Evolutionary conservation across 805 yeast species (phyloP).

Genomic region (Yueomyces sp.): DNA sequence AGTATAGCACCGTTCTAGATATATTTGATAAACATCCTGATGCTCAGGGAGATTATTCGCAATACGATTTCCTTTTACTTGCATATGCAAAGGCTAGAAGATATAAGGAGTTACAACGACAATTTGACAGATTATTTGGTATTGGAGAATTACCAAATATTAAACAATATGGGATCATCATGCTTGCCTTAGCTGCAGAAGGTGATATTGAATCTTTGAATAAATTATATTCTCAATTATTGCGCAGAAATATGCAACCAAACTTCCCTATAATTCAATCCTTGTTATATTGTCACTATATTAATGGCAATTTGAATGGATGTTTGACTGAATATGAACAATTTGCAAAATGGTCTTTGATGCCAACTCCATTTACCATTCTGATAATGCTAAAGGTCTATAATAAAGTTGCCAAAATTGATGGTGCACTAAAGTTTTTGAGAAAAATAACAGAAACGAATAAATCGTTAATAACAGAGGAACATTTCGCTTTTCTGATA

Average conservation of each 20-base stretch:
- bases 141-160: slow-evolving; percentile 39
- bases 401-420: slow-evolving; percentile 15
- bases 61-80: slow-evolving; percentile 34
- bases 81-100: slow-evolving; percentile 33
- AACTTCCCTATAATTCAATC: slow-evolving; percentile 20
- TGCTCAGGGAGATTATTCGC: slow-evolving; percentile 32
- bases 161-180: slow-evolving; percentile 45
- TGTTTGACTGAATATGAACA: slow-evolving; percentile 20
- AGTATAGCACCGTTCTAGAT: slow-evolving; percentile 16
- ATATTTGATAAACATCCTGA: slow-evolving; percentile 26
- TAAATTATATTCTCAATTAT: slow-evolving; percentile 34
- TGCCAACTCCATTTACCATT: slow-evolving; percentile 17
- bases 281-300: slow-evolving; percentile 14
- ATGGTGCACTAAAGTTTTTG: slow-evolving; percentile 20
- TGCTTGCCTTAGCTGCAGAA: slow-evolving; percentile 40
- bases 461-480: slow-evolving; percentile 10
- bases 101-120: slow-evolving; percentile 42
- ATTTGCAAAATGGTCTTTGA: slow-evolving; percentile 17
- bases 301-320: slow-evolving; percentile 11
- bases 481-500: slow-evolving; percentile 15
- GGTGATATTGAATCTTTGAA: slow-evolving; percentile 38
- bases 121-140: slow-evolving; percentile 44
- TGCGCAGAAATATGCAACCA: slow-evolving; percentile 35
- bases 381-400: slow-evolving; percentile 17
- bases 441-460: slow-evolving; percentile 15